A percentile compares a stretch with the other conserved stretches of the same genome.
Conservation (phyloP, 495 filamentous ascomycete species). For the Aspergillus indologenus region DNA sequence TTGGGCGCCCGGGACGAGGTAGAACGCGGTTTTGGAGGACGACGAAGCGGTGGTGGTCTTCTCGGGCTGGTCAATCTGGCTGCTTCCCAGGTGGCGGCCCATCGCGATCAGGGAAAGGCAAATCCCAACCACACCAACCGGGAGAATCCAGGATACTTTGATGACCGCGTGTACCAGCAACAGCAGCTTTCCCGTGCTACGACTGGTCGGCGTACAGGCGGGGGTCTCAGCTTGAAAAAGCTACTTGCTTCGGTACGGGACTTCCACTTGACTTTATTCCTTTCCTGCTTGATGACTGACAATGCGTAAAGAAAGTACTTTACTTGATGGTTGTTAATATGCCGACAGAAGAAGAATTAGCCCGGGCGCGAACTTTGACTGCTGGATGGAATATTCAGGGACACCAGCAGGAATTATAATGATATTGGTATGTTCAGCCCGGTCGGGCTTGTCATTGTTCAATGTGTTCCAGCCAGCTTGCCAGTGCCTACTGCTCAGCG, state of each 20-base stretch:
- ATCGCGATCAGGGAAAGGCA: neutral
- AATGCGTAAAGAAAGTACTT: slow-evolving; percentile 31
- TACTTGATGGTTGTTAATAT: slow-evolving; percentile 46
- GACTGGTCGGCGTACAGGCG: neutral
- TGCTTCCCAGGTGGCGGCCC: neutral
- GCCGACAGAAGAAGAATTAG: slow-evolving; percentile 36
- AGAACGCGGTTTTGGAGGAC: slow-evolving; percentile 2
- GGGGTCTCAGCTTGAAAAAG: slow-evolving; percentile 14
- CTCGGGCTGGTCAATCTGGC: slow-evolving; percentile 7
- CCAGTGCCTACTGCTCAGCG: too few relatives aligned
- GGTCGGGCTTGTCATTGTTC: too few relatives aligned
- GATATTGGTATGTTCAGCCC: too few relatives aligned
- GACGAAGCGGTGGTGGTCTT: slow-evolving; percentile 7
- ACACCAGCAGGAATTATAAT: neutral
- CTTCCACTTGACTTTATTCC: too few relatives aligned
- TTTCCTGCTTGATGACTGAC: too few relatives aligned
- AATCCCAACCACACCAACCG: neutral
- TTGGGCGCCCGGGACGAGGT: neutral
- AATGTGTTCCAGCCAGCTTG: too few relatives aligned
- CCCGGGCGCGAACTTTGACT: slow-evolving; percentile 10
- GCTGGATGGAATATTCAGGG: slow-evolving; percentile 1
- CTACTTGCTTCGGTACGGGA: slow-evolving; percentile 21
- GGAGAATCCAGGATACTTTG: neutral
- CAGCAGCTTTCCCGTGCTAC: neutral
- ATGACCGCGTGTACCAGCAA: neutral